Evolutionary conservation across 1,284 basidiomycete species (phyloP).

Genomic region (Ceratobasidium sp.): DNA sequence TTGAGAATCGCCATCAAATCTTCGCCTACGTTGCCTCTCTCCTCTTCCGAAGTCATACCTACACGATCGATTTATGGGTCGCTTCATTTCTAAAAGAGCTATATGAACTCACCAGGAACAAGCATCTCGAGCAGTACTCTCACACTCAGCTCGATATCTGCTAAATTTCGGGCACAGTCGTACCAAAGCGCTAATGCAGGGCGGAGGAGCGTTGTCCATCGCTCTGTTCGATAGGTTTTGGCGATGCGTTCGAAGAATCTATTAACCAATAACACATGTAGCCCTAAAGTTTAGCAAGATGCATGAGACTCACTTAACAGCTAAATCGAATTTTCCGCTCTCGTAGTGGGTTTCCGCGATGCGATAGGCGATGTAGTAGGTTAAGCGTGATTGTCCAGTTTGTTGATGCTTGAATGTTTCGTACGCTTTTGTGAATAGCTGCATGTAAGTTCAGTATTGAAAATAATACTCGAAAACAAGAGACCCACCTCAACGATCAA

Average conservation of each 20-base stretch:
- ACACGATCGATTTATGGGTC: background rate
- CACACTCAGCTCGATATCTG: constrained; percentile 80
- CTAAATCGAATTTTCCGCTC: constrained; percentile 83
- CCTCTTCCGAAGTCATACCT: constrained; percentile 50
- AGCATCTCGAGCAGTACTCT: constrained; percentile 84
- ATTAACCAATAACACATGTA: background rate
- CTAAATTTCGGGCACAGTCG: constrained; percentile 79
- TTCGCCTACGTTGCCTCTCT: constrained; percentile 61
- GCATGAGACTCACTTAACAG: constrained; percentile 70
- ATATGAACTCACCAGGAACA: constrained; percentile 69
- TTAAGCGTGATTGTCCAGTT: constrained; percentile 73
- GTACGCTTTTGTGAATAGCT: constrained; percentile 92
- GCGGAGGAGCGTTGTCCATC: constrained; percentile 78
- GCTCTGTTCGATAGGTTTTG: constrained; percentile 83
- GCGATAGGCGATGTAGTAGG: constrained; percentile 85
- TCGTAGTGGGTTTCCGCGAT: constrained; percentile 87
- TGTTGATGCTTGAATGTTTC: constrained; percentile 86
- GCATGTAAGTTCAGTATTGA: constrained; percentile 32
- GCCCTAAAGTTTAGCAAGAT: background rate
- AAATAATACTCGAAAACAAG: background rate
- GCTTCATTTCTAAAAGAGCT: background rate
- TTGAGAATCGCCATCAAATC: constrained; percentile 77
- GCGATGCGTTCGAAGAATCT: constrained; percentile 92
- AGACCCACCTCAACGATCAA: constrained; percentile 80
- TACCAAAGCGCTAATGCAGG: constrained; percentile 83